Percentiles rank a stretch among this genome's conserved stretches.
Evolutionary conservation across 2,329 filamentous ascomycete species (phyloP).

Genomic region (Pseudogymnoascus pannorum): DNA sequence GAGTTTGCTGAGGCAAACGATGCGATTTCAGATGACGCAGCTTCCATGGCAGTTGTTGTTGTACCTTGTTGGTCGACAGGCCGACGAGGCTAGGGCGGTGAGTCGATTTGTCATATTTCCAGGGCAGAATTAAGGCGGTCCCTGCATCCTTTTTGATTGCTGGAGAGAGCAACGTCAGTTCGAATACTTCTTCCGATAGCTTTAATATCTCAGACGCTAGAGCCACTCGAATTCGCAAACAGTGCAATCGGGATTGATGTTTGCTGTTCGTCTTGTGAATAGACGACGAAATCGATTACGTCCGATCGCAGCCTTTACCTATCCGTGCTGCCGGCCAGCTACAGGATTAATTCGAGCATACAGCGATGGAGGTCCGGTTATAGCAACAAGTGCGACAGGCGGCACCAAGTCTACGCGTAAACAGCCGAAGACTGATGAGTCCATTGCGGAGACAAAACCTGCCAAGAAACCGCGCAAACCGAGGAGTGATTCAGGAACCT

Average conservation of each 20-base stretch:
- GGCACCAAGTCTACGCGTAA: neutral
- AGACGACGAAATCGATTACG: slow-evolving; percentile 5
- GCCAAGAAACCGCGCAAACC: neutral
- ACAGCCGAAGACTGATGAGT: neutral
- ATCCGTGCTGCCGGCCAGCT: neutral
- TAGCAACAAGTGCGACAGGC: neutral
- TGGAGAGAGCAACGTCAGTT: neutral
- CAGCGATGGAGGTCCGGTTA: slow-evolving; percentile 4
- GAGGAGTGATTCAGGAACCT: neutral
- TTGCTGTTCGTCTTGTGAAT: neutral
- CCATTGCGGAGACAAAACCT: neutral
- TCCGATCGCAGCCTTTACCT: neutral
- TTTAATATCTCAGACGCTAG: neutral
- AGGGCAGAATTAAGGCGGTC: neutral
- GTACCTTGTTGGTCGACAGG: slow-evolving; percentile 7
- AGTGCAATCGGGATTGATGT: slow-evolving; percentile 2
- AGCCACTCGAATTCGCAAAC: neutral
- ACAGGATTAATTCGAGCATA: neutral
- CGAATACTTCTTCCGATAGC: neutral
- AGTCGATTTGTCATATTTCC: neutral
- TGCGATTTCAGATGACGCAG: slow-evolving; percentile 4
- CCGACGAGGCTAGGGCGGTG: slow-evolving; percentile 8
- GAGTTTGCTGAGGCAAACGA: neutral
- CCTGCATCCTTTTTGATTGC: slow-evolving; percentile 6
- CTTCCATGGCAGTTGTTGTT: neutral